phyloP scores from a whole-genome alignment of 2,329 filamentous ascomycete species.

The Drechslera avenae region DNA sequence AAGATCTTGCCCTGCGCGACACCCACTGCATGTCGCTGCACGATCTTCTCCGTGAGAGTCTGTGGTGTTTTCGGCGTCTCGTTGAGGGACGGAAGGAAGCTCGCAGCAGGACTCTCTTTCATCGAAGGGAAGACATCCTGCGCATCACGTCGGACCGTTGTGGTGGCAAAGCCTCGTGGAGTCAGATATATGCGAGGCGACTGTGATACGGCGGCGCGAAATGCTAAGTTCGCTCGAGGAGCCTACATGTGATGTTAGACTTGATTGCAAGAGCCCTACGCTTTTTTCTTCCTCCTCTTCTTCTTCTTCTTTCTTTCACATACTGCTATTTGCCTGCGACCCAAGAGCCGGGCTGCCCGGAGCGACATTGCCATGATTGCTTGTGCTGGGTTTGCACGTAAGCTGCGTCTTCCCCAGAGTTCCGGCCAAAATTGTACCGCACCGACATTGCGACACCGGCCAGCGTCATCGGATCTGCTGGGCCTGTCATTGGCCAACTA shows the following conservation, averaged over 20 bases:
- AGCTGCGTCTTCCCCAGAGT: conserved; percentile 24
- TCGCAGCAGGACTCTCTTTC: conserved; percentile 63
- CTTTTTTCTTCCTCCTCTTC: no score
- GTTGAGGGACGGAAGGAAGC: conserved; percentile 74
- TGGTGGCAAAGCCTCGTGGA: conserved; percentile 36
- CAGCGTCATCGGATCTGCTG: conserved; percentile 37
- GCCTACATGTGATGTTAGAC: conserved; percentile 30
- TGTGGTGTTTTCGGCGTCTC: conserved; percentile 62
- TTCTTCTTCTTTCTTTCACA: no score
- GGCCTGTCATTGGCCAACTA: conserved; percentile 33
- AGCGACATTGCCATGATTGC: conserved; percentile 46
- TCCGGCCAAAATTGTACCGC: conserved; percentile 16
- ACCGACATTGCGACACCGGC: conserved; percentile 35
- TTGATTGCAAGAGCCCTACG: not conserved
- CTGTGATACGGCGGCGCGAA: conserved; percentile 34
- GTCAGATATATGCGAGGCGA: conserved; percentile 27
- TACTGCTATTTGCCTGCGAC: conserved; percentile 39
- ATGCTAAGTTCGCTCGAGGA: conserved; percentile 32
- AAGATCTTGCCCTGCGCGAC: conserved; percentile 77
- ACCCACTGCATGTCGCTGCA: conserved; percentile 79
- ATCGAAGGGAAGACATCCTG: conserved; percentile 64
- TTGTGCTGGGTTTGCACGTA: conserved; percentile 26
- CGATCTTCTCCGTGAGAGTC: conserved; percentile 90
- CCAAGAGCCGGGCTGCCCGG: conserved; percentile 42
- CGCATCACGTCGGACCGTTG: conserved; percentile 26